These are phyloP conservation scores for Paramecium bursaria DNA, from an alignment of 73 alveolate genomes.

Conservation along the genomic window DNA sequence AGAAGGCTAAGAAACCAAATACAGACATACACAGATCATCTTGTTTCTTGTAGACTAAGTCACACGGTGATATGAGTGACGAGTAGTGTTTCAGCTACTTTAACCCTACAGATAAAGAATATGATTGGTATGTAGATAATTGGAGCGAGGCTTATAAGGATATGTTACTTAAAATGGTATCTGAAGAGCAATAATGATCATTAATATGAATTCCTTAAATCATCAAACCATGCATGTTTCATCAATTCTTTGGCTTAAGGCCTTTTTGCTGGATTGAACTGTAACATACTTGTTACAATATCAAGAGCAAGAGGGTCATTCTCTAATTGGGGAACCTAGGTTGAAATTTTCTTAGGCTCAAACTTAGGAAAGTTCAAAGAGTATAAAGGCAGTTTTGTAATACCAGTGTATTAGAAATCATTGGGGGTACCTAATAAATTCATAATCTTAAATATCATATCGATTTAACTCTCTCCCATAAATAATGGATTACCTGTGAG, in stretches of 20 bases:
- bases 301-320: not conserved
- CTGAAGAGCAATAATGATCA: conserved; percentile 16
- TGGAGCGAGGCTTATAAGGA: conserved; percentile 71
- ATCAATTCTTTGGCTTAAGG: conserved; percentile 52
- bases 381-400: conserved; percentile 28
- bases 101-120: conserved; percentile 69
- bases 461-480: conserved; percentile 90
- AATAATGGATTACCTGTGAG: conserved; percentile 86
- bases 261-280: conserved; percentile 18
- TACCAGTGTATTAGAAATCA: conserved; percentile 30
- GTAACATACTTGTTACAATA: not conserved
- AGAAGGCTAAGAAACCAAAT: conserved; percentile 11
- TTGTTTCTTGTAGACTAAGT: conserved; percentile 56
- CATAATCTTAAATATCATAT: conserved; percentile 88
- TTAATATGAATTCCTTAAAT: not conserved
- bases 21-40: conserved; percentile 16
- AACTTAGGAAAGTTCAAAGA: conserved; percentile 53
- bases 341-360: not conserved
- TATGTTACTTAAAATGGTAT: conserved; percentile 23
- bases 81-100: conserved; percentile 67
- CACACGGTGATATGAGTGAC: conserved; percentile 31
- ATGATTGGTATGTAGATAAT: conserved; percentile 58
- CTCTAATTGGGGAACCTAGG: not conserved
- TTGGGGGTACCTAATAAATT: conserved; percentile 64
- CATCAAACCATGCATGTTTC: conserved; percentile 27